Base-by-base conservation (phyloP, 805 yeast genomes). In the Maudiozyma turicensis region DNA sequence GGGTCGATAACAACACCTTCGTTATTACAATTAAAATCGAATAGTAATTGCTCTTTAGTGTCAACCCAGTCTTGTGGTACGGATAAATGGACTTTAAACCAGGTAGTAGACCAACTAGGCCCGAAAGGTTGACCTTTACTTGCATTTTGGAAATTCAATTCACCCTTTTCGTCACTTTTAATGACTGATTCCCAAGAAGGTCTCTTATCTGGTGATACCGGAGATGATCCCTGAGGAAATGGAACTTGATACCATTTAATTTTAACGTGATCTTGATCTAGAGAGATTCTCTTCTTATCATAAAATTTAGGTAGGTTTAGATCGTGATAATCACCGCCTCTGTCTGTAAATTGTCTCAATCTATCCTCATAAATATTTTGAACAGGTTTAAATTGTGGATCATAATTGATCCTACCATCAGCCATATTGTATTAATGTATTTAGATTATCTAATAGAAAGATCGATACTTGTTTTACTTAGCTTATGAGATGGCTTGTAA, bases 71-170 rank as follows among this genome's bases (percentile, higher is more conserved):
- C 63, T 13, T 70, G 55, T 0, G 96, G 95, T 5, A 91, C 70
- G n/a, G 71, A 69, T 50, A 86, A 67, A 11, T 73, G 67, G 20
- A 91, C 69, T 56, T 80, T 77, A 67, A 93, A 88, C 99, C 99
- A 91, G 54, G 88, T 95, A 1, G 98, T 85, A 50, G 91, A 83
- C 99, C 99, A 91, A 11, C 95, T 84, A 3, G 99, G 99, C 0
- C 98, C 97, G 64, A 86, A 88, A 8, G 73, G 68, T 56, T 86
- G 82, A 26, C 93, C 95, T 54, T 80, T 81, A 11, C 67, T 64
- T n/a, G 86, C 83, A 28, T 72, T 69, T 55, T 73, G 69, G 73
- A 53, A 86, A 77, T 48, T 78, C 33, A 63, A 42, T 45, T 58
- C 50, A 28, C 60, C 61, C 3, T 52, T 50, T 29, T 47, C 44